Evolutionary conservation across 495 filamentous ascomycete species (phyloP), one percentile per base, ranked within the genome.

Genomic region (Acidiella bohemica): DNA sequence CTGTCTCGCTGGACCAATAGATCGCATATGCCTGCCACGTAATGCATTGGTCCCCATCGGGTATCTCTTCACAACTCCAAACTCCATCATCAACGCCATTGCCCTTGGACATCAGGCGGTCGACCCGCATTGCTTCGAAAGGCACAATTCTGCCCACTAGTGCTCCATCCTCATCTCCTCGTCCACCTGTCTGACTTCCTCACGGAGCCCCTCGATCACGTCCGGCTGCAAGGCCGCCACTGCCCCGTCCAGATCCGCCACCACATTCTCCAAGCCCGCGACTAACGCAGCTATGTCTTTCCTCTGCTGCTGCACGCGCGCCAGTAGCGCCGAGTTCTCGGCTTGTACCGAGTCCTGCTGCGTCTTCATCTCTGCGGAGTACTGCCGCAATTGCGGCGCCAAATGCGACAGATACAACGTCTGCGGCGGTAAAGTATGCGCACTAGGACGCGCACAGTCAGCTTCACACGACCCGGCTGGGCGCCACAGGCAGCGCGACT

Each of bases 381-480:
- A 72, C 39, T 70, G 59, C 7, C 64, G 59, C 2, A 88, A 63
- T 50, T 80, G 73, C 0, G 81, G 81, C 6, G 68, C 63, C 4
- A 93, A 59, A 56, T 90, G 81, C 0, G 84, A 80, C 11, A 64
- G 62, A 21, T 81, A 72, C 12, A 94, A 57, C 5, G 68, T 59
- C 16, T 68, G 55, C 0, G 84, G 73, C 2, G 81, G 72, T n/a
- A 90, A 70, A 19, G 71, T 75, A 60, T 94, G 86, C 5, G 82
- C 81, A 19, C 81, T 87, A 34, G 29, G 35, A 34, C 17, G 7
- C 21, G 27, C 13, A 7, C 39, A 23, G 27, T 25, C 10, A 8
- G 11, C 31, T 19, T 26, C 13, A 20, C 28, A 40, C 26, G 20
- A 14, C 23, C 4, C 3, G 12, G 13, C 26, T 26, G 31, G 2